Percentiles rank a stretch among this genome's conserved stretches.
phyloP scores from a whole-genome alignment of 75 land plant genomes.

The Chamaecyparis obtusa region DNA sequence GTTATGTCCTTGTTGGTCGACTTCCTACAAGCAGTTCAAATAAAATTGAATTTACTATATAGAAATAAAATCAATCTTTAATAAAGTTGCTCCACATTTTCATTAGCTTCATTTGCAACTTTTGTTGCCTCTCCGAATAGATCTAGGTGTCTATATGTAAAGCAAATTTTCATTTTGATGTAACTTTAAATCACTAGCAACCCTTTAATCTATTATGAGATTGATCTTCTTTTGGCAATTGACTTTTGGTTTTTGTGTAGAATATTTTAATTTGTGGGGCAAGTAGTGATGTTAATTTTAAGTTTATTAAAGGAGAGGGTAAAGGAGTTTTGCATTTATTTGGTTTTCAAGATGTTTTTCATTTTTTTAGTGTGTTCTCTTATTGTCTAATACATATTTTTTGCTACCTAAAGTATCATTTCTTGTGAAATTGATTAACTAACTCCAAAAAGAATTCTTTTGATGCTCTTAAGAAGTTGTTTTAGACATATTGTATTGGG shows the following conservation, averaged over 20 bases:
- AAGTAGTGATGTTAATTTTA: neutral
- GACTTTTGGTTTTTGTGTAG: neutral
- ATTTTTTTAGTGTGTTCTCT: neutral
- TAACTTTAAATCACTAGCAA: neutral
- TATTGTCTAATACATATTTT: neutral
- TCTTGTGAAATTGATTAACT: too few relatives aligned
- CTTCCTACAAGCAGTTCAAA: neutral
- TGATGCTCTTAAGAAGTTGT: too few relatives aligned
- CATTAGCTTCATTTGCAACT: neutral
- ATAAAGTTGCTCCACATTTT: too few relatives aligned
- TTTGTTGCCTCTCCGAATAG: neutral
- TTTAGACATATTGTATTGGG: too few relatives aligned
- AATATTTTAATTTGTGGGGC: neutral
- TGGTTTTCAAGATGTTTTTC: neutral
- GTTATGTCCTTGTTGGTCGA: neutral
- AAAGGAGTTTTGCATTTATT: neutral
- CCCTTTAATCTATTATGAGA: neutral
- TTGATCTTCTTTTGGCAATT: neutral
- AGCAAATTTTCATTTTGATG: neutral
- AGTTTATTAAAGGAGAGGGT: neutral
- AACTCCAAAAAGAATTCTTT: too few relatives aligned
- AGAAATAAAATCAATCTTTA: too few relatives aligned
- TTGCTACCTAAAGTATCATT: too few relatives aligned
- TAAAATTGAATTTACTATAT: neutral
- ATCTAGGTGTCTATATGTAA: neutral